phyloP scores from a whole-genome alignment of 2,329 filamentous ascomycete genomes.

The Paraconiothyrium brasiliense region DNA sequence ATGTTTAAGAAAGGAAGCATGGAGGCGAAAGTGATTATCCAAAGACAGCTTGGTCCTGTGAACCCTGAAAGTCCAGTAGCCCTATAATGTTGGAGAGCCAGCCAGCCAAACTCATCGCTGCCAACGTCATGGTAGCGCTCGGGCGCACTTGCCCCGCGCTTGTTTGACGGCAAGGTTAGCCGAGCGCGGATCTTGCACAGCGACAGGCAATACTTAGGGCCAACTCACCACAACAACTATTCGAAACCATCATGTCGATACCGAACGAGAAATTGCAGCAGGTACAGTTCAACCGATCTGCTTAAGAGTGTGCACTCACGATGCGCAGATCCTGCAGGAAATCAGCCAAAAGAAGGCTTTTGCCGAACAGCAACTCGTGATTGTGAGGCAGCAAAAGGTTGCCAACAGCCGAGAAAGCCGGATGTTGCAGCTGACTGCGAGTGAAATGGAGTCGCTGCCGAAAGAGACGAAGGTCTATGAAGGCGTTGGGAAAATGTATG shows the following conservation, averaged over 20 bases:
- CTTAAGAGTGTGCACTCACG: conserved; percentile 7
- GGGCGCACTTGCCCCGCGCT: conserved; percentile 9
- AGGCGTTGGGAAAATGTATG: conserved; percentile 95
- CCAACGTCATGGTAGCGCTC: conserved; percentile 16
- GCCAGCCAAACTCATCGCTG: conserved; percentile 11
- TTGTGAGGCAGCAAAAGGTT: conserved; percentile 84
- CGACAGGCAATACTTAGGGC: background rate
- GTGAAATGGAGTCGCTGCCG: conserved; percentile 81
- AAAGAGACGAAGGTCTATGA: conserved; percentile 85
- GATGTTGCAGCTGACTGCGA: conserved; percentile 85
- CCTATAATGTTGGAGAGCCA: background rate
- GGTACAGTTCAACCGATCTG: conserved; percentile 60
- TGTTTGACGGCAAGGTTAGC: conserved; percentile 14
- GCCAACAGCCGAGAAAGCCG: conserved; percentile 89
- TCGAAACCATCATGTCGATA: conserved; percentile 76
- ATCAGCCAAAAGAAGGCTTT: conserved; percentile 89
- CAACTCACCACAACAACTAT: conserved; percentile 21
- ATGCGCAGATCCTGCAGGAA: conserved; percentile 80
- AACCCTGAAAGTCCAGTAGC: background rate
- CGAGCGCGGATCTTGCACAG: conserved; percentile 17
- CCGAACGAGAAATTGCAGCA: conserved; percentile 94
- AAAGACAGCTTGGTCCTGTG: background rate
- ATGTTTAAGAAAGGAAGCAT: background rate
- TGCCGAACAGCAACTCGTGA: conserved; percentile 89
- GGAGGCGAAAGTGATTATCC: background rate